Base-by-base conservation (phyloP, 345 rosid genomes). In the Eucalyptus cloeziana region DNA sequence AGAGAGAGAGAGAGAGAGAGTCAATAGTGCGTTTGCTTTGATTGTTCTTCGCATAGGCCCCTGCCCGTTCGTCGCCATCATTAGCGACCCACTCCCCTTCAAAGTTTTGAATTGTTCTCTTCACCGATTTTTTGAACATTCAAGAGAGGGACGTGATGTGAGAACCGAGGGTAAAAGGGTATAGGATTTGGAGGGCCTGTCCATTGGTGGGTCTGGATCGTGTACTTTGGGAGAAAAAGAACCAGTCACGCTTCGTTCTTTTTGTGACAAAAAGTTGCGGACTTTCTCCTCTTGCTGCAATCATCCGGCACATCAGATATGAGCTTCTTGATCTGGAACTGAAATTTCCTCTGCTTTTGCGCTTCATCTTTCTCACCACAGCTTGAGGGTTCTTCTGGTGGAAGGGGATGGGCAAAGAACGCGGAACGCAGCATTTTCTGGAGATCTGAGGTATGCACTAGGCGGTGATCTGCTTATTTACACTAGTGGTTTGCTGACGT, bases 41-140 rank as follows among this genome's bases (percentile, higher is more conserved):
- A 71, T 71, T 71, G 45, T 85, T 86, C 27, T 12, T 33, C 13
- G 44, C 87, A 10, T 24, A 37, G 64, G 44, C 25, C 87, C 33
- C 4, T 86, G 62, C 87, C 43, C 40, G 62, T 86, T 93, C 91
- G 88, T 94, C 94, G 93, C 94, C 96, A 92, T 93, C 94, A 89
- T 92, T 94, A 87, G 91, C 92, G 90, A 92, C 93, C 92, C 87
- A 87, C 89, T 33, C 87, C 69, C 67, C 79, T 87, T 87, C 62
- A 25, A 87, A 56, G 69, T 24, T 87, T 87, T 87, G 69, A 90
- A n/a, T 89, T 25, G 40, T 88, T 87, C 71, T 71, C 87, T 50
- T 49, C 88, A 80, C 47, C 81, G 49, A 62, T 86, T 80, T 87
- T 79, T 50, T 37, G 58, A 87, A 91, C 87, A 25, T 50, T 87